Conservation (phyloP, 2,329 filamentous ascomycete species). For the Calonectria crousiana region DNA sequence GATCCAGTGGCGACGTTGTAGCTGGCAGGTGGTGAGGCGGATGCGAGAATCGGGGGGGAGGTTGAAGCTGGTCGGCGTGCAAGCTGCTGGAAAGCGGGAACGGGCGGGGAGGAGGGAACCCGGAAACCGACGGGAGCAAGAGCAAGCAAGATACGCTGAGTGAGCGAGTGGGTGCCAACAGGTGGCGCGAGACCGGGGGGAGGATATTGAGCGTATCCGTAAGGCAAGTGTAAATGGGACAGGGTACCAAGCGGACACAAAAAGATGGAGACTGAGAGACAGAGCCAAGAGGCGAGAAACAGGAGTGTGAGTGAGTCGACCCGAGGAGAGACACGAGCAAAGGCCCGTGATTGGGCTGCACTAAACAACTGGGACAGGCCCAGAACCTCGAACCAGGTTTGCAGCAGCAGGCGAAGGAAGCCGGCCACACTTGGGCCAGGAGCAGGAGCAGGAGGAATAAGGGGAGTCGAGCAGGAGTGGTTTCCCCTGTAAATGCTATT, state of each 20-base stretch:
- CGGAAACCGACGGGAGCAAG: slow-evolving; percentile 24
- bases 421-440: neutral
- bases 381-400: neutral
- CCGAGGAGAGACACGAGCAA: slow-evolving; percentile 10
- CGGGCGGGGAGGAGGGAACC: slow-evolving; percentile 24
- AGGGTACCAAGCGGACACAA: slow-evolving; percentile 19
- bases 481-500: slow-evolving; percentile 5
- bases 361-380: neutral
- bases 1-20: slow-evolving; percentile 9
- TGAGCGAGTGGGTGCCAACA: slow-evolving; percentile 20
- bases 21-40: slow-evolving; percentile 8
- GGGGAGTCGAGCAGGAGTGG: neutral
- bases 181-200: slow-evolving; percentile 17
- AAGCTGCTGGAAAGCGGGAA: slow-evolving; percentile 20
- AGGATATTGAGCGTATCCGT: slow-evolving; percentile 7
- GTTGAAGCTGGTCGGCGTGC: slow-evolving; percentile 16
- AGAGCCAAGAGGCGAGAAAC: slow-evolving; percentile 12
- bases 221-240: slow-evolving; percentile 8
- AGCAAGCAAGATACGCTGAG: slow-evolving; percentile 3
- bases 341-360: neutral
- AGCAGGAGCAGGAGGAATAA: neutral
- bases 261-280: slow-evolving; percentile 1
- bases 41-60: slow-evolving; percentile 18
- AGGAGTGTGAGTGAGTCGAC: slow-evolving; percentile 15
- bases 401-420: neutral